Percentiles rank a stretch among this genome's conserved stretches.
These are phyloP conservation scores for Aureobasidium pullulans DNA, from an alignment of 2,329 filamentous ascomycete species.

Conservation along the genomic window DNA sequence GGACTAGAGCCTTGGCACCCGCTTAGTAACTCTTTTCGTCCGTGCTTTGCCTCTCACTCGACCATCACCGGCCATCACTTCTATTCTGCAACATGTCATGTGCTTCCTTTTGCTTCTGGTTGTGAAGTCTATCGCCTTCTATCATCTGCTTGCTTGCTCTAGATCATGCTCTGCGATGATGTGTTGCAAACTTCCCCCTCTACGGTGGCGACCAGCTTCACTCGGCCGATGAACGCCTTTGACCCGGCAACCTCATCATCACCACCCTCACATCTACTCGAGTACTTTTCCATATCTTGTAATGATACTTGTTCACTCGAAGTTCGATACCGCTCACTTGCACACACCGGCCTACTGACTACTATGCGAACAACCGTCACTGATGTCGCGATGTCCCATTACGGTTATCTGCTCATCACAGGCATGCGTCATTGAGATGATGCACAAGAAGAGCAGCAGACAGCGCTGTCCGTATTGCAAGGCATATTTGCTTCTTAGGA, in stretches of 20 bases:
- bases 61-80: not conserved
- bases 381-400: too few relatives aligned
- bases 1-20: constrained; percentile 9
- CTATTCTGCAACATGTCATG: not conserved
- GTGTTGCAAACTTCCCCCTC: not conserved
- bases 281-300: not conserved
- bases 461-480: not conserved
- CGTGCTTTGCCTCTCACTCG: not conserved
- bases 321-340: not conserved
- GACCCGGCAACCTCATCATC: not conserved
- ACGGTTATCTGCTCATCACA: too few relatives aligned
- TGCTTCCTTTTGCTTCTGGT: constrained; percentile 1
- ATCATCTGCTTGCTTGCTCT: not conserved
- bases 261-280: not conserved
- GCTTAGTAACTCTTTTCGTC: constrained; percentile 6
- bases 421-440: not conserved
- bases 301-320: not conserved
- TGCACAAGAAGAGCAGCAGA: not conserved
- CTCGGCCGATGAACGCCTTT: not conserved
- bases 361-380: not conserved
- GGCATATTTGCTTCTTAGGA: not conserved
- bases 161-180: not conserved
- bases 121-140: not conserved
- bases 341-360: not conserved
- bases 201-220: not conserved